Conservation (phyloP, 2,329 filamentous ascomycete species). For the Scedosporium boydii region DNA sequence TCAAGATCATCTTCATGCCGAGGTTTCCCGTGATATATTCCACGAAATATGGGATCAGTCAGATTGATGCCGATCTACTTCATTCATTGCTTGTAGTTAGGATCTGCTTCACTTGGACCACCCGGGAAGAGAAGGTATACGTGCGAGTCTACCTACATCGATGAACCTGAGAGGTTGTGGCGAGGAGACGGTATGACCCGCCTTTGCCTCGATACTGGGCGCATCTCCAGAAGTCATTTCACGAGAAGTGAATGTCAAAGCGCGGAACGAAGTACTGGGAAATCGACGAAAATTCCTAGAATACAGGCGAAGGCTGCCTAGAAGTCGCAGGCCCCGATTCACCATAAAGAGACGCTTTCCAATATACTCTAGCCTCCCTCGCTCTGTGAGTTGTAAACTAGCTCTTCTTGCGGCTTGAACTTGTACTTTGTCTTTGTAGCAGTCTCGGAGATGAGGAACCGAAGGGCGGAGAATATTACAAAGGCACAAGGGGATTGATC, state of each 20-base stretch:
- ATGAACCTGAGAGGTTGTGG: conserved; percentile 43
- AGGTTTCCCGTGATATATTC: conserved; percentile 72
- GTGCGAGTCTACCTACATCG: conserved; percentile 38
- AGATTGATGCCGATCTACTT: conserved; percentile 84
- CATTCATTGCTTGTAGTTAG: conserved; percentile 3
- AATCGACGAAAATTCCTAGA: neutral
- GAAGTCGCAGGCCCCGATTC: neutral
- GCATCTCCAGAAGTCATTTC: neutral
- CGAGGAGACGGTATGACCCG: neutral
- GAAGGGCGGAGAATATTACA: no score
- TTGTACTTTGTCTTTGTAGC: no score
- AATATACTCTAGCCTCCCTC: no score
- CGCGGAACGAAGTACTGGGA: neutral
- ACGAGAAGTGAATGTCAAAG: neutral
- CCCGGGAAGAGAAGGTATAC: neutral
- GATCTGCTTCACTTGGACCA: neutral
- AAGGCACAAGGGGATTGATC: no score
- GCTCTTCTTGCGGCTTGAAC: no score
- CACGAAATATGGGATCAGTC: conserved; percentile 82
- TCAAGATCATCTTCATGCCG: conserved; percentile 63
- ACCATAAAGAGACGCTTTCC: neutral
- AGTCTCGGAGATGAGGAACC: no score
- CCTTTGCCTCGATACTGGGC: neutral
- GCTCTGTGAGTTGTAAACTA: no score
- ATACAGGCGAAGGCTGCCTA: neutral